Conservation (phyloP, 2,329 filamentous ascomycete species). For the Cephalotrichum gorgonifer region DNA sequence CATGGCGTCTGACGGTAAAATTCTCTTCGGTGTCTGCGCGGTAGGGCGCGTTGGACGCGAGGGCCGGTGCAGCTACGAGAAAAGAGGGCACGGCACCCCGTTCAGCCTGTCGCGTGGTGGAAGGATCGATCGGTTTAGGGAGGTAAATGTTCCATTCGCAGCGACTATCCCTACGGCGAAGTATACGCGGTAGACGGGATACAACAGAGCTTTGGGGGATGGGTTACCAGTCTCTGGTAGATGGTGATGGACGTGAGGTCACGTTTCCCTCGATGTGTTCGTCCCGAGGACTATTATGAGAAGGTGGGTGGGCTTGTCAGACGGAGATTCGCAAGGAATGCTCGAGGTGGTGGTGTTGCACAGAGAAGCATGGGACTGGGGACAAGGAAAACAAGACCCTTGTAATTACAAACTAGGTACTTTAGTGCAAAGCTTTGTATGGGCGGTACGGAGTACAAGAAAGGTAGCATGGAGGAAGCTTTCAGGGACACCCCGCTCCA, state of each 20-base stretch:
- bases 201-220: neutral
- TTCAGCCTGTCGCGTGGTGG: neutral
- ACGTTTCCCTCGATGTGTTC: neutral
- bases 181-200: neutral
- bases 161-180: neutral
- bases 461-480: too few relatives aligned
- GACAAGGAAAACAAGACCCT: neutral
- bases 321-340: neutral
- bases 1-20: neutral
- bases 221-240: neutral
- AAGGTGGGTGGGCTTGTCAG: neutral
- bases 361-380: neutral
- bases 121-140: neutral
- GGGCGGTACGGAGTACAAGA: too few relatives aligned
- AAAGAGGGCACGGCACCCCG: neutral
- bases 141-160: neutral
- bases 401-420: too few relatives aligned
- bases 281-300: neutral
- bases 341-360: neutral
- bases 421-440: too few relatives aligned
- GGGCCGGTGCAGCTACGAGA: neutral
- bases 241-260: neutral
- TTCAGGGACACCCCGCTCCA: too few relatives aligned
- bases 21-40: neutral
- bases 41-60: neutral